Base-by-base conservation (phyloP, 768 basidiomycete species). In the Trametes elegans region DNA sequence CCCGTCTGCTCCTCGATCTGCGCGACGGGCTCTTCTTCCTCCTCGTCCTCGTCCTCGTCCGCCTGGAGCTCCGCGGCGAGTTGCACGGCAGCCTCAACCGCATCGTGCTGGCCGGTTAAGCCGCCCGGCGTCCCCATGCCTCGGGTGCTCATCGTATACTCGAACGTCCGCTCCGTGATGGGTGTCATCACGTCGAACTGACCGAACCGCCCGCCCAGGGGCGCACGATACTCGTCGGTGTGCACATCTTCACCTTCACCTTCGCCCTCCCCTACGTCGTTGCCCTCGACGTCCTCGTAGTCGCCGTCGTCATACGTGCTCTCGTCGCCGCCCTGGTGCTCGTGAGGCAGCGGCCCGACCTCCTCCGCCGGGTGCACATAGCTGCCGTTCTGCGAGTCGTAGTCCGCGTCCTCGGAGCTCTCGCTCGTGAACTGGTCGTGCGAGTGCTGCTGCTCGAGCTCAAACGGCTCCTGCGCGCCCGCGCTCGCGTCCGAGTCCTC, bases 131-230 rank as follows among this genome's bases (percentile, higher is more conserved):
- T 68, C 1, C 64, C 65, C 29, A 62, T 57, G n/a, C 57, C 65
- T 19, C 82, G 75, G 14, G 83, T 87, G 62, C 83, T 87, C 28
- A 77, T 77, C 3, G 88, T 81, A 67, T 77, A 95, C 70, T 98
- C 97, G 64, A 82, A 82, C 9, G 97, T 98, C 36, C 95, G 79
- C 70, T 99, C 97, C 11, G 92, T 92, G 70, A 98, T 98, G 3
- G 97, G 96, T 8, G 96, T 98, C 93, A 99, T 94, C 52, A 95
- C 86, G 65, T 89, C 85, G 72, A 98, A 90, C 54, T 80, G 77
- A 31, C 88, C 89, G 66, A 90, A 88, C 24, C 90, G 81, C 16
- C 89, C 85, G 14, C 86, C 87, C 46, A 87, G 74, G 26, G 88
- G 86, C 18, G 77, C 71, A 2, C 57, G 57, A 26, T 68, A 62